A percentile compares a stretch with the other conserved stretches of the same genome.
These are phyloP conservation scores for Orbilia quercus DNA, from an alignment of 2,329 filamentous ascomycete genomes.

Conservation along the genomic window DNA sequence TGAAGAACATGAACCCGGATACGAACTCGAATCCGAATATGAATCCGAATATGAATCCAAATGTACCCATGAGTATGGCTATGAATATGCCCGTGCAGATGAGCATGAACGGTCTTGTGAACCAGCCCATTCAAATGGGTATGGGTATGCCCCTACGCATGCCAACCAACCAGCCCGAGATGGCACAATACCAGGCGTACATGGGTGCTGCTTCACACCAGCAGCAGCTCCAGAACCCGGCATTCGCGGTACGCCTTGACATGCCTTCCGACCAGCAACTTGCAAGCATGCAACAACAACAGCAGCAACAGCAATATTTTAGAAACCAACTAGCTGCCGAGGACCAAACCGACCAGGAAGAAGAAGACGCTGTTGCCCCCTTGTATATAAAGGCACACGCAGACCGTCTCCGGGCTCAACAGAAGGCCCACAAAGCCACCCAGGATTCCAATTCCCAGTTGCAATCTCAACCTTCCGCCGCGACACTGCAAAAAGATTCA, in stretches of 20 bases:
- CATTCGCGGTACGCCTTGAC: neutral
- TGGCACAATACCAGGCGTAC: neutral
- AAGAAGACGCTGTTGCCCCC: too few species aligned
- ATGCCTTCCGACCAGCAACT: too few species aligned
- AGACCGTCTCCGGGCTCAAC: neutral
- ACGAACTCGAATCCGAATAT: too few species aligned
- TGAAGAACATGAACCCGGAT: too few species aligned
- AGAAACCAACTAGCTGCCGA: too few species aligned
- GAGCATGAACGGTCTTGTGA: neutral
- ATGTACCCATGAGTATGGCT: neutral
- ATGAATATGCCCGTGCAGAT: neutral
- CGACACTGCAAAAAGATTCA: neutral
- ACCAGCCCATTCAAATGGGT: neutral
- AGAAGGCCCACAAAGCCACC: neutral
- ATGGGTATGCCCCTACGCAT: neutral
- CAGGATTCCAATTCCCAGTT: neutral
- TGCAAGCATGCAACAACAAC: too few species aligned
- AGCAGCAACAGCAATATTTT: too few species aligned
- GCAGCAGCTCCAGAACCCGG: neutral
- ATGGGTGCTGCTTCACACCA: neutral
- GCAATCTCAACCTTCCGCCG: neutral
- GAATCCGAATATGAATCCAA: neutral
- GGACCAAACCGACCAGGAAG: too few species aligned
- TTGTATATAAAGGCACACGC: neutral
- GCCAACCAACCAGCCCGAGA: neutral